Base-by-base conservation (phyloP, 768 basidiomycete species). In the Leccinum uliginosum region DNA sequence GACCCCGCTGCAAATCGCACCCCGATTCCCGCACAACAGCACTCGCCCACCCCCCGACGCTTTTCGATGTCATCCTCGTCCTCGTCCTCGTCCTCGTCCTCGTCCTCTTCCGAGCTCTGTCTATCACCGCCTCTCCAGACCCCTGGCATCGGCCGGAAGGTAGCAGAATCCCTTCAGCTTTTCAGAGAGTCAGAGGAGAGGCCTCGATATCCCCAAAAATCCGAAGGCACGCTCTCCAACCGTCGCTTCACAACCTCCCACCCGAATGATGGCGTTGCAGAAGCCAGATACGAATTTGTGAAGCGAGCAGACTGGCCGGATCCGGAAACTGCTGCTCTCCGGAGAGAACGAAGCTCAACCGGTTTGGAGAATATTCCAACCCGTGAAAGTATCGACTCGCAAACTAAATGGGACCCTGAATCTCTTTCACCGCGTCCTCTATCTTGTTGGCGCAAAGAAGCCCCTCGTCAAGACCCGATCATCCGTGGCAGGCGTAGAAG, bases 301-400 rank as follows among this genome's bases (percentile, higher is more conserved):
- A 91, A 89, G 67, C 82, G 90, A 44, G 84, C 91, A 15, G 90
- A 89, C 61, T 91, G 91, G 91, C 88, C 87, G 1, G 89, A 89
- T 69, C 82, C 87, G 40, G 90, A 90, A 73, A 76, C 82, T 6
- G 86, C 84, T 54, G 86, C 85, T 19, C 75, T 85, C 50, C 78
- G 88, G 55, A 76, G 88, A 56, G 85, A 88, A 66, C 83, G 80
- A 69, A 90, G 88, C 65, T 75, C 79, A 34, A 82, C 83, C 19
- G 77, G 76, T 21, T 68, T 87, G 54, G 83, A 87, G 56, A 77
- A 81, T 19, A 75, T 79, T 17, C 76, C 75, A 65, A 79, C 81
- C n/a, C 75, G 80, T 58, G 85, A 86, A 50, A 75, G 70, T 59
- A 56, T 65, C 2, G 65, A 64, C 45, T 54, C 65, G 11, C 61